Percentiles rank a stretch among this genome's conserved stretches.
Evolutionary conservation across 2,329 filamentous ascomycete species (phyloP).

Genomic region (Aspergillus sp.): DNA sequence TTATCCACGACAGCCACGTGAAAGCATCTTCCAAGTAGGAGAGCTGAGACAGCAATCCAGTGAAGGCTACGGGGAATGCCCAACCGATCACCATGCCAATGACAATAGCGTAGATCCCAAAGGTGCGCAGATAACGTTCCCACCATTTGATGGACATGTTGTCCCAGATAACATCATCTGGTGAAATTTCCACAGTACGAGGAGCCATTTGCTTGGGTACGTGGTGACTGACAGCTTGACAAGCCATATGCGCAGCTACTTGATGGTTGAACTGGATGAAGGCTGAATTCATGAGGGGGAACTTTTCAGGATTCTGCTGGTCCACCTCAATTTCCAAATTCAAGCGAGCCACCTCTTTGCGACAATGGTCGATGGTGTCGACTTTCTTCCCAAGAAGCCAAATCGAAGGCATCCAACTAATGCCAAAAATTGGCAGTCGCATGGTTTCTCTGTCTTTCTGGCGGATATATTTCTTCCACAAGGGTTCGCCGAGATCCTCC

Average conservation of each 20-base stretch:
- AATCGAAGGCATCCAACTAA: slow-evolving; percentile 73
- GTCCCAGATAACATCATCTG: slow-evolving; percentile 90
- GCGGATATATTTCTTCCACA: slow-evolving; percentile 81
- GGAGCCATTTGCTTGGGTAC: slow-evolving; percentile 92
- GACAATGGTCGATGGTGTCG: slow-evolving; percentile 90
- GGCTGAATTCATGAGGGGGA: slow-evolving; percentile 89
- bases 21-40: slow-evolving; percentile 65
- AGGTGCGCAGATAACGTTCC: slow-evolving; percentile 76
- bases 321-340: slow-evolving; percentile 92
- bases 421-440: slow-evolving; percentile 64
- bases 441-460: slow-evolving; percentile 83
- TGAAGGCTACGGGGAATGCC: slow-evolving; percentile 88
- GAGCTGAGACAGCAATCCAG: slow-evolving; percentile 77
- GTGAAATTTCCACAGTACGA: slow-evolving; percentile 87
- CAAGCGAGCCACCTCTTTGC: slow-evolving; percentile 78
- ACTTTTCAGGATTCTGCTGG: slow-evolving; percentile 80
- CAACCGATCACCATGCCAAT: slow-evolving; percentile 79
- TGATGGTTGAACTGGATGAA: slow-evolving; percentile 99
- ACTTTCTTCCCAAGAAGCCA: slow-evolving; percentile 84
- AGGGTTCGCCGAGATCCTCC: slow-evolving; percentile 62
- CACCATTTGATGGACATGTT: slow-evolving; percentile 97
- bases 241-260: slow-evolving; percentile 96
- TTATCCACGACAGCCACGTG: slow-evolving; percentile 70
- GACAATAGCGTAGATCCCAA: slow-evolving; percentile 64
- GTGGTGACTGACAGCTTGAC: slow-evolving; percentile 87